Percentiles rank a stretch among this genome's conserved stretches.
phyloP scores from a whole-genome alignment of 2,329 filamentous ascomycete species.

The Exophiala sideris region DNA sequence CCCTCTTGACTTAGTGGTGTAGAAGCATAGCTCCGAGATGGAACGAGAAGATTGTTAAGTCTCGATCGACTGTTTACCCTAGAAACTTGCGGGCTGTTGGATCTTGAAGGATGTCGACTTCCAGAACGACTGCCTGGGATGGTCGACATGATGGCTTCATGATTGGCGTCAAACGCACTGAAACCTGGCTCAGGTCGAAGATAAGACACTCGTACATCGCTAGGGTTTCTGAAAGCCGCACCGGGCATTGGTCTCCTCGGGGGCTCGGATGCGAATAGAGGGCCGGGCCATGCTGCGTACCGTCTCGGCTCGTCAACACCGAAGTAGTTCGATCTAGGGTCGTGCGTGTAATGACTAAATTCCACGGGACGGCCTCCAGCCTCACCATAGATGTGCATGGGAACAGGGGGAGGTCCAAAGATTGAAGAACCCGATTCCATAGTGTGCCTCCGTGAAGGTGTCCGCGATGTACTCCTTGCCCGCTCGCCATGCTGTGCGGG shows the following conservation, averaged over 20 bases:
- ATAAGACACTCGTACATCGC: slow-evolving; percentile 18
- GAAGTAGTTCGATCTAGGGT: slow-evolving; percentile 17
- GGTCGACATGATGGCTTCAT: slow-evolving; percentile 29
- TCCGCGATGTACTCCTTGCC: slow-evolving; percentile 20
- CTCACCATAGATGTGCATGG: slow-evolving; percentile 15
- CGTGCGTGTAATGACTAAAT: slow-evolving; percentile 15
- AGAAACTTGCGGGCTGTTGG: slow-evolving; percentile 26
- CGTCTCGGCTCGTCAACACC: slow-evolving; percentile 16
- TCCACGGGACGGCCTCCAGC: slow-evolving; percentile 16
- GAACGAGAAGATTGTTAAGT: slow-evolving; percentile 22
- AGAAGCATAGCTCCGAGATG: slow-evolving; percentile 14
- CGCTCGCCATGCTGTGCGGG: slow-evolving; percentile 18
- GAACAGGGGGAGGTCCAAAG: slow-evolving; percentile 17
- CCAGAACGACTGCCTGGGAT: slow-evolving; percentile 27
- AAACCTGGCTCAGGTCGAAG: slow-evolving; percentile 27
- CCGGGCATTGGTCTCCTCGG: slow-evolving; percentile 14
- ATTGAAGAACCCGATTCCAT: slow-evolving; percentile 18
- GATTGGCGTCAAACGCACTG: slow-evolving; percentile 29
- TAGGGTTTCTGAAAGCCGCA: slow-evolving; percentile 15
- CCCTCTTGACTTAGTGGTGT: slow-evolving; percentile 20
- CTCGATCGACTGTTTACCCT: slow-evolving; percentile 26
- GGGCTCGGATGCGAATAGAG: slow-evolving; percentile 12
- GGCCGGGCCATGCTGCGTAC: slow-evolving; percentile 8
- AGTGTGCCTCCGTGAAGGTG: slow-evolving; percentile 25
- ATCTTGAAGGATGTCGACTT: slow-evolving; percentile 26